Base-by-base conservation (phyloP, 2,329 filamentous ascomycete species). In the Volutella citrinella region DNA sequence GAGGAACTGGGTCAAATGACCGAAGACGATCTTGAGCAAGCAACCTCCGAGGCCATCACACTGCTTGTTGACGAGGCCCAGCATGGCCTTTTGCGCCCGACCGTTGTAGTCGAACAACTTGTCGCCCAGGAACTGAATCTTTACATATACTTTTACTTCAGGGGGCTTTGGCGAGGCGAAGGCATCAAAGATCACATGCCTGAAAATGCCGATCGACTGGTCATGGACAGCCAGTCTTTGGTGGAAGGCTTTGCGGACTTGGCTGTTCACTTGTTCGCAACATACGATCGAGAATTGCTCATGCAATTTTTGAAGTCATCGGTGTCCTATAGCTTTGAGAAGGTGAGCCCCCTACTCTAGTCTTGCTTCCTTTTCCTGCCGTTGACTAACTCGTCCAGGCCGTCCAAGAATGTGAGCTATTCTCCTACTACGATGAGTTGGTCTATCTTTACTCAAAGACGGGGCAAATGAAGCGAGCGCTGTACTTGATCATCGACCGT, bases 371-470 rank as follows among this genome's bases (percentile, higher is more conserved):
- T n/a, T n/a, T n/a, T n/a, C n/a, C n/a, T n/a, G n/a, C n/a, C n/a
- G n/a, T n/a, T n/a, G n/a, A n/a, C 38, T 36, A 30, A 32, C 33
- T 13, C 14, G 9, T 15, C 4, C 60, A 74, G 79, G 87, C 65
- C 59, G 85, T 65, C 44, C 76, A 68, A 74, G 80, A 94, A 51
- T 98, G 93, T 55, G 89, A 97, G 60, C 67, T 72, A 11, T 76
- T 78, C 46, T 80, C 84, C 47, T 97, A 86, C 61, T 85, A 94
- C 29, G 85, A 88, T 22, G 93, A 98, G 58, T 76, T 97, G n/a
- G 91, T 98, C 11, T 93, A 93, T 54, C 77, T 98, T 3, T 84
- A 97, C 52, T 94, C 89, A 40, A 96, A 96, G 59, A 97, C 89
- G 0, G 93, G 93, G 0, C 83, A 96, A 60, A 93, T 88, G 50